phyloP scores from a whole-genome alignment of 2,329 filamentous ascomycete species.

The Raffaelea deltoideospora region DNA sequence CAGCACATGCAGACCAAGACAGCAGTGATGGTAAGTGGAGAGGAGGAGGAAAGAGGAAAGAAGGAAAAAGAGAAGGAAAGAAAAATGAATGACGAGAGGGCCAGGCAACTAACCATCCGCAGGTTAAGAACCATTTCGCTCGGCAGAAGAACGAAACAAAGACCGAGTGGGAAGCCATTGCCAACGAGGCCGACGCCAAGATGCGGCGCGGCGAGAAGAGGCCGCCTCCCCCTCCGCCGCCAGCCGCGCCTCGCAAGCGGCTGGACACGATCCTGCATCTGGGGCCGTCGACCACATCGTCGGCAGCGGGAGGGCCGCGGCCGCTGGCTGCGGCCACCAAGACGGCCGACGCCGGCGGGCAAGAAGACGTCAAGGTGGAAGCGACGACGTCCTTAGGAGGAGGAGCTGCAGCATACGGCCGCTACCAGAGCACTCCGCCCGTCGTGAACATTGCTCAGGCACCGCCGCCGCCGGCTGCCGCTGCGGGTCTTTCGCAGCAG shows the following conservation, averaged over 20 bases:
- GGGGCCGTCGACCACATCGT: background rate
- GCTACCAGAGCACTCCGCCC: constrained; percentile 17
- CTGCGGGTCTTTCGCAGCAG: constrained; percentile 9
- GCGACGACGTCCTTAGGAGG: background rate
- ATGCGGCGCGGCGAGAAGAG: constrained; percentile 39
- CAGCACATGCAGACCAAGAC: constrained; percentile 73
- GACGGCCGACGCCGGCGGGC: constrained; percentile 6
- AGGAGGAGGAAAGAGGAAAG: background rate
- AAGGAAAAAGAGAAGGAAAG: background rate
- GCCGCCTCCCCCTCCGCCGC: constrained; percentile 43
- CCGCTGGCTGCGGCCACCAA: constrained; percentile 4
- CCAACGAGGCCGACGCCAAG: constrained; percentile 44
- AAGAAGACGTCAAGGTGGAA: background rate
- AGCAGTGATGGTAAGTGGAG: constrained; percentile 56
- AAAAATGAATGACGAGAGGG: constrained; percentile 3
- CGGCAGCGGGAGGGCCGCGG: too few species aligned
- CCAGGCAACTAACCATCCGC: too few species aligned
- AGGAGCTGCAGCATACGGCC: constrained; percentile 8
- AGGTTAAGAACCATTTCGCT: constrained; percentile 56
- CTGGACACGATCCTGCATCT: constrained; percentile 1
- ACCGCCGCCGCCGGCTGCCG: constrained; percentile 14
- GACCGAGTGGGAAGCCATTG: constrained; percentile 43
- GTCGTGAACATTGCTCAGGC: constrained; percentile 19
- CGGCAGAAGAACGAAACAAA: constrained; percentile 41
- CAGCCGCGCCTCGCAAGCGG: constrained; percentile 10